A percentile compares a stretch with the other conserved stretches of the same genome.
phyloP scores from a whole-genome alignment of 495 filamentous ascomycete species.

The Aspergillus ostianus region DNA sequence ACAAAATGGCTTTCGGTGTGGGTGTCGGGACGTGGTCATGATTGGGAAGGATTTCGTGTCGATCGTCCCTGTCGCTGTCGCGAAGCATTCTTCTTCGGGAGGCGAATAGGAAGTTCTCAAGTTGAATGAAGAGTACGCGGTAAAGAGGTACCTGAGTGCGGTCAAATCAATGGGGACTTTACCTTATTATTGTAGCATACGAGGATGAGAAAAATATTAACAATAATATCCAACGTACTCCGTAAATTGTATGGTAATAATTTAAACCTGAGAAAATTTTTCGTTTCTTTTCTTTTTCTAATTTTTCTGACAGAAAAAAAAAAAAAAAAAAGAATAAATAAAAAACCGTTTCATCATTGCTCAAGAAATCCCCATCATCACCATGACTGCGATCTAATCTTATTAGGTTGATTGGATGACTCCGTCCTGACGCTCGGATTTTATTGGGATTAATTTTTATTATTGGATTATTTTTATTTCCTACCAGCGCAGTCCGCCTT shows the following conservation, averaged over 20 bases:
- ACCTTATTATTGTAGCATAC: not conserved
- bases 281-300: not conserved
- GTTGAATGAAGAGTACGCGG: too few species aligned
- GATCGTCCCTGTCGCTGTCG: slow-evolving; percentile 2
- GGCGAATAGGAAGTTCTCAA: too few species aligned
- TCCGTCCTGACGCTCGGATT: not conserved
- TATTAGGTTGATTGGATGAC: not conserved
- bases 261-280: not conserved
- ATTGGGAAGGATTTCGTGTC: not conserved
- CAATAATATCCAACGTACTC: not conserved
- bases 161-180: too few species aligned
- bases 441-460: not conserved
- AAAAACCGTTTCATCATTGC: too few species aligned
- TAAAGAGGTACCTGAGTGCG: too few species aligned
- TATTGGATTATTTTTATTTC: too few species aligned
- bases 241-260: too few species aligned
- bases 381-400: slow-evolving; percentile 1
- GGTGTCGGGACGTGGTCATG: not conserved
- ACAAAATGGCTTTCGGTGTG: not conserved
- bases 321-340: slow-evolving; percentile 2
- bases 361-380: too few species aligned
- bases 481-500: too few species aligned
- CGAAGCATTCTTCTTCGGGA: slow-evolving; percentile 7
- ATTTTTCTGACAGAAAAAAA: slow-evolving; percentile 2
- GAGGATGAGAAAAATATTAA: not conserved